Evolutionary conservation across 2,329 filamentous ascomycete genomes (phyloP), one percentile per base, ranked within the genome.

Genomic region (Aspergillus tubingensis): DNA sequence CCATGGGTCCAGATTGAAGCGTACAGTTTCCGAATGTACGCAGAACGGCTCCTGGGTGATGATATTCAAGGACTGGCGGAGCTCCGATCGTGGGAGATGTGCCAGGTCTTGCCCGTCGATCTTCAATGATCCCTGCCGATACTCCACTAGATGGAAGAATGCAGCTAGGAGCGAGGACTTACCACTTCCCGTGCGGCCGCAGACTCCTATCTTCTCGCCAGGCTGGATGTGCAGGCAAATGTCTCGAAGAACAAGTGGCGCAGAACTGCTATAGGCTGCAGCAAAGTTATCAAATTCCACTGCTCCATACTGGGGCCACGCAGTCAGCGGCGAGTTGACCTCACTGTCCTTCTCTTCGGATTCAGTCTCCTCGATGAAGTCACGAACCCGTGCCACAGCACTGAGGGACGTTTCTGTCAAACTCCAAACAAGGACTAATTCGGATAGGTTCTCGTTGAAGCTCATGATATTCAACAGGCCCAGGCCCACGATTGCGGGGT

Each of bases 371-470:
- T 49, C n/a, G 27, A 30, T 21, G 25, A 49, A 49, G 10, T 15
- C 27, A n/a, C n/a, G 83, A 72, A 60, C 80, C 10, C 68, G 59
- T 5, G 67, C 55, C 7, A 70, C 60, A 8, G 82, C 82, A 10
- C 83, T 83, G 30, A 86, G 76, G 10, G 79, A 79, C 0, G 82
- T 85, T 65, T 86, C 84, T 4, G 85, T 70, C 32, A 75, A 70
- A 0, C 82, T 84, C 81, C 81, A 85, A n/a, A 72, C 75, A 21
- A 72, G 65, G n/a, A 82, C 72, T 13, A 82, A 68, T 4, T 76
- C 64, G 19, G 77, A 77, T 47, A 83, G 68, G 51, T 71, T 74
- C 44, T 76, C 70, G 23, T 76, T 82, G 62, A 84, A 80, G 6
- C 73, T 65, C 17, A 83, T 72, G 25, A 82, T 74, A 50, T 80